phyloP scores from a whole-genome alignment of 495 filamentous ascomycete species.

The Aspergillus funiculosus region DNA sequence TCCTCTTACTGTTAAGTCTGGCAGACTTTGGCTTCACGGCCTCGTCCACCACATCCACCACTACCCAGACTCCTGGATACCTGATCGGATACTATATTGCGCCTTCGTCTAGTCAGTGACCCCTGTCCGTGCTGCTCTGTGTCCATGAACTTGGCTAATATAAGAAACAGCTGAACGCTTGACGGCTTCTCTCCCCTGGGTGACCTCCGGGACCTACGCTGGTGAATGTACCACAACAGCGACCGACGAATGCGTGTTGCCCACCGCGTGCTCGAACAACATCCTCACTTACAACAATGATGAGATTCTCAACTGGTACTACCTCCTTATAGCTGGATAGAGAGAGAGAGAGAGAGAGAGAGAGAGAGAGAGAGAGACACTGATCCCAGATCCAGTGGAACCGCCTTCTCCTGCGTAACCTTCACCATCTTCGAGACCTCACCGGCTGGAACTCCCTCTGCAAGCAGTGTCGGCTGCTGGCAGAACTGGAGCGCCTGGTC shows the following conservation, averaged over 20 bases:
- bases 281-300: neutral
- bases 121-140: no score
- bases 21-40: no score
- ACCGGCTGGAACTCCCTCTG: neutral
- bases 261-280: neutral
- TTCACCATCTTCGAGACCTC: constrained; percentile 2
- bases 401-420: neutral
- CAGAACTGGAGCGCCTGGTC: constrained; percentile 2
- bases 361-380: neutral
- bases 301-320: neutral
- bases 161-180: constrained; percentile 1
- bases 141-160: neutral
- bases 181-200: neutral
- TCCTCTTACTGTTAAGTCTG: no score
- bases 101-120: no score
- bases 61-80: no score
- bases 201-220: neutral
- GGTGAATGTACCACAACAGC: neutral
- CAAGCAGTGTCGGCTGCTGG: constrained; percentile 2
- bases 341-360: no score
- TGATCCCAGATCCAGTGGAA: neutral
- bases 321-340: neutral
- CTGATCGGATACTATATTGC: no score
- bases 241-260: neutral
- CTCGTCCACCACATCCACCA: no score